These are phyloP conservation scores for Pseudoperonospora humuli DNA, from an alignment of 352 stramenopile genomes.

Conservation along the genomic window DNA sequence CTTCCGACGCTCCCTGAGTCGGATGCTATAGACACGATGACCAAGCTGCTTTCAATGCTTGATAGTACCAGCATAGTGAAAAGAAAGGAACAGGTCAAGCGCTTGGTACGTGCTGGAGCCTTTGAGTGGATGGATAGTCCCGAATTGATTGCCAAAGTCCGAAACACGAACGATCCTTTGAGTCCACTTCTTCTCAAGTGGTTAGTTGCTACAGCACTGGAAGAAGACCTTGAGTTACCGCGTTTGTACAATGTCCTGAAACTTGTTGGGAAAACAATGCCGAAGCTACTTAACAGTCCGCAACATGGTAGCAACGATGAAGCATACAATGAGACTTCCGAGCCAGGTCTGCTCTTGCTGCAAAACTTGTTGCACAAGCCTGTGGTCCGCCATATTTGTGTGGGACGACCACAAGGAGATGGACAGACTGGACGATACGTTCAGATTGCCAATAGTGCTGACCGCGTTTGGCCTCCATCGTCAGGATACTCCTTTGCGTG, in stretches of 20 bases:
- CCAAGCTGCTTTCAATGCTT: slow-evolving; percentile 39
- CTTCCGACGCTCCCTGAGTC: slow-evolving; percentile 29
- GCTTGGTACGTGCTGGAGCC: slow-evolving; percentile 39
- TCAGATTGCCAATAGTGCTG: slow-evolving; percentile 49
- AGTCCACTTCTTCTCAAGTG: slow-evolving; percentile 29
- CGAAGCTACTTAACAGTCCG: slow-evolving; percentile 26
- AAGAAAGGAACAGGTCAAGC: slow-evolving; percentile 38
- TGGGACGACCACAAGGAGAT: slow-evolving; percentile 44
- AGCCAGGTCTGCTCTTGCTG: slow-evolving; percentile 42
- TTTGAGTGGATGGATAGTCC: slow-evolving; percentile 53
- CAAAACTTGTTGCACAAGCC: slow-evolving; percentile 32
- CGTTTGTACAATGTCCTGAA: slow-evolving; percentile 46
- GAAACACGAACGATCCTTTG: slow-evolving; percentile 23
- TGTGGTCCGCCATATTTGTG: slow-evolving; percentile 39
- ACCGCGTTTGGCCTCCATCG: slow-evolving; percentile 57
- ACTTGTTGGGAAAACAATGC: slow-evolving; percentile 49
- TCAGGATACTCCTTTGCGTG: slow-evolving; percentile 74
- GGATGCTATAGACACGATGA: slow-evolving; percentile 25
- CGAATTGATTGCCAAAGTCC: slow-evolving; percentile 28
- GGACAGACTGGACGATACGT: slow-evolving; percentile 54
- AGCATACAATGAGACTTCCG: background rate
- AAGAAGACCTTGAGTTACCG: slow-evolving; percentile 41
- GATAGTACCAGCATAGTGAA: slow-evolving; percentile 32
- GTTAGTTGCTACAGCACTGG: slow-evolving; percentile 32
- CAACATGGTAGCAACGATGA: background rate